Base-by-base conservation (phyloP, 768 basidiomycete species). In the Macrolepiota dolichaula region DNA sequence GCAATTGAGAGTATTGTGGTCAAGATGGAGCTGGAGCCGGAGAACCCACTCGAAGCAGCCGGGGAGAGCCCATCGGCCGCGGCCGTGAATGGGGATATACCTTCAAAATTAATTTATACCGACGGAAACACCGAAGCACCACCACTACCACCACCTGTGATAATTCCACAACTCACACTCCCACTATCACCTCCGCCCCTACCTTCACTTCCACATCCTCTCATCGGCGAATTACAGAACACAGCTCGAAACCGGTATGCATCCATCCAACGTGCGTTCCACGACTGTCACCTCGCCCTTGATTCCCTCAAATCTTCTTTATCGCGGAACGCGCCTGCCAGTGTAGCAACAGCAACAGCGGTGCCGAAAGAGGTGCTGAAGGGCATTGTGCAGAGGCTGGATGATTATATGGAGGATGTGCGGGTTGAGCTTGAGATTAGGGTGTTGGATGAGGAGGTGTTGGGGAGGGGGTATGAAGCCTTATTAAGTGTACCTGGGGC, bases 391-490 rank as follows among this genome's bases (percentile, higher is more conserved):
- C 77, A 83, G 25, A 79, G 91, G 7, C 76, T 94, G 46, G 79
- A 85, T 56, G 89, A 94, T 68, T 90, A 82, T 67, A 83, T 83
- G 4, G 92, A 93, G 69, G 92, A 93, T 64, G 85, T 85, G 1
- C 84, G 89, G 0, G 92, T 94, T 10, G 92, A 94, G 68, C 74
- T 94, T 22, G 92, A 94, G 73, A 93, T 94, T 42, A 82, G 85
- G 24, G 74, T 86, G 10, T 81, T 88, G 1, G 92, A 94, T 68
- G 91, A 91, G 63, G 80, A 79, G 11, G 79, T 93, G 13, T 76
- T 87, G 0, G 75, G 77, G 6, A 79, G 79, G 7, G 91, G 91
- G 2, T 93, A 86, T 62, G 84, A 86, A 65, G 85, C 88, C 0
- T 70, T 92, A n/a, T 74, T 92, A 12, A 73, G 76, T 15, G 76